Evolutionary conservation across 768 basidiomycete species (phyloP).

Genomic region (Leccinum subtestaceum): DNA sequence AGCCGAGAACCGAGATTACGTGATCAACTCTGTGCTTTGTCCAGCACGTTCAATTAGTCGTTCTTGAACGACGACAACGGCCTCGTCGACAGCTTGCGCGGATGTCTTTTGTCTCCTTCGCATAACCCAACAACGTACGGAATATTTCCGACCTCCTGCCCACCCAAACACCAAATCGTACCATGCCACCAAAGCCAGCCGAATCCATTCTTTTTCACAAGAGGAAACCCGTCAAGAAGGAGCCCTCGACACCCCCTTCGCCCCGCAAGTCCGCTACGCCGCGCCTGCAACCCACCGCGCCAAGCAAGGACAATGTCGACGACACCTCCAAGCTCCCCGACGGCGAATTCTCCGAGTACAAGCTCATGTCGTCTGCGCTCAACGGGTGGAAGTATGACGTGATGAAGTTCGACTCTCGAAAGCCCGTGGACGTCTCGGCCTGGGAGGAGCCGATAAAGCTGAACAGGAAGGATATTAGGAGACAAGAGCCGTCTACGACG

Average conservation of each 20-base stretch:
- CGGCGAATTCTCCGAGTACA: conserved; percentile 70
- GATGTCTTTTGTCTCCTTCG: conserved; percentile 1
- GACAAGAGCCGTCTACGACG: conserved; percentile 38
- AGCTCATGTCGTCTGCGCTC: conserved; percentile 72
- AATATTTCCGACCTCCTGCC: neutral
- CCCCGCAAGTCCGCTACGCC: conserved; percentile 39
- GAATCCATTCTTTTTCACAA: conserved; percentile 66
- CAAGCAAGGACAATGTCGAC: conserved; percentile 45
- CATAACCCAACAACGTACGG: neutral
- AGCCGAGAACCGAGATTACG: conserved; percentile 15
- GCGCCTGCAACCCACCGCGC: conserved; percentile 40
- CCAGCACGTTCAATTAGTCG: neutral
- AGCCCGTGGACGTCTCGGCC: conserved; percentile 61
- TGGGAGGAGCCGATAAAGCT: conserved; percentile 81
- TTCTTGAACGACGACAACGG: conserved; percentile 1
- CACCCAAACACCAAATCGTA: neutral
- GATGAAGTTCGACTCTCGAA: conserved; percentile 85
- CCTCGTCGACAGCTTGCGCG: conserved; percentile 1
- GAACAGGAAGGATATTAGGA: conserved; percentile 78
- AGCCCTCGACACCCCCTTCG: conserved; percentile 18
- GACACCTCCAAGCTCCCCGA: conserved; percentile 58
- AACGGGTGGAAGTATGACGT: conserved; percentile 92
- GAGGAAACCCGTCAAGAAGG: conserved; percentile 45
- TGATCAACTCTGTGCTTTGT: conserved; percentile 16
- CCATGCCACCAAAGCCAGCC: conserved; percentile 32